Percentiles rank a stretch among this genome's conserved stretches.
Evolutionary conservation across 2,329 filamentous ascomycete genomes (phyloP).

Genomic region (Alternaria sp.): DNA sequence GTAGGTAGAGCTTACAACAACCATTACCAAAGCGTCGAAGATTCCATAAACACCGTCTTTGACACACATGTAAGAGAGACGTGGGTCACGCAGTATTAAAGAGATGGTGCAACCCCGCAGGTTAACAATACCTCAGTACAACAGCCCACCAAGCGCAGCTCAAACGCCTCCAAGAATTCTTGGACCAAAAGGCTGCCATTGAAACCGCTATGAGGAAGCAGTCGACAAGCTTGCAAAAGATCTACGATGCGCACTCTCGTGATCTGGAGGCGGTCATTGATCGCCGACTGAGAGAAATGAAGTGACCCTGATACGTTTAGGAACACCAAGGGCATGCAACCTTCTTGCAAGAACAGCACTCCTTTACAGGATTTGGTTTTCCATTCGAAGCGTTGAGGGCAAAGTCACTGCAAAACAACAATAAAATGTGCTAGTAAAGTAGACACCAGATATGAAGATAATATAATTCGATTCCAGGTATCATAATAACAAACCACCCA

Average conservation of each 20-base stretch:
- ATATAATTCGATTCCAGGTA: neutral
- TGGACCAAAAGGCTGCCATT: constrained; percentile 34
- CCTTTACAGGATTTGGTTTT: neutral
- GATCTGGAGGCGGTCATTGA: constrained; percentile 35
- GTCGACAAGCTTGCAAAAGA: constrained; percentile 22
- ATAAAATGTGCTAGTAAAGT: neutral
- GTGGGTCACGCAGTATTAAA: constrained; percentile 32
- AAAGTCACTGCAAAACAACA: neutral
- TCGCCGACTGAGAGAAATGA: constrained; percentile 31
- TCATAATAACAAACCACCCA: neutral
- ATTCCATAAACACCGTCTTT: constrained; percentile 35
- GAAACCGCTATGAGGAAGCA: constrained; percentile 37
- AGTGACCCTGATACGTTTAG: constrained; percentile 13
- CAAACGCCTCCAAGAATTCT: constrained; percentile 32
- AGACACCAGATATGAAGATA: neutral
- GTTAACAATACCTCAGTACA: constrained; percentile 25
- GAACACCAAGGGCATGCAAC: neutral
- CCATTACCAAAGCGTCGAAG: constrained; percentile 17
- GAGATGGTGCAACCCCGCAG: neutral
- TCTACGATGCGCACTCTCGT: constrained; percentile 33
- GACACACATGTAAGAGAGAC: constrained; percentile 34
- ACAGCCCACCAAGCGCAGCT: constrained; percentile 35
- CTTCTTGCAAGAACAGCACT: neutral
- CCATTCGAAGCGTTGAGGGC: neutral
- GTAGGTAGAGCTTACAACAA: constrained; percentile 33